Conservation (phyloP, 345 rosid genomes). For the Garcia nutans region DNA sequence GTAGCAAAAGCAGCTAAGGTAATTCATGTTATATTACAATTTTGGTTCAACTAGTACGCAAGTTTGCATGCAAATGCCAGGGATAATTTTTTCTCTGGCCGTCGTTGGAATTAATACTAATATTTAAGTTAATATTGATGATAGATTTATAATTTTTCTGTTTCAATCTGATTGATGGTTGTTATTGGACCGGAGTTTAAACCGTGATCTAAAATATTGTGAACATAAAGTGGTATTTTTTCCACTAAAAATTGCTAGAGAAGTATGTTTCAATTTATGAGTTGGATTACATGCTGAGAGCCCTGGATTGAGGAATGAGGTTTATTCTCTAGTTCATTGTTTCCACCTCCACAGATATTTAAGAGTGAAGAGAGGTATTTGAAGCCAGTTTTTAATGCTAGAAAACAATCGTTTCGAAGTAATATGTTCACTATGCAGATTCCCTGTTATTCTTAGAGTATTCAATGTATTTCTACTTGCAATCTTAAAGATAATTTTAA, state of each 20-base stretch:
- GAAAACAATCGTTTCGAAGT: too few species aligned
- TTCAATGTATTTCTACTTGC: background rate
- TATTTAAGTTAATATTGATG: background rate
- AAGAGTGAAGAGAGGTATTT: background rate
- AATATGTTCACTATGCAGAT: background rate
- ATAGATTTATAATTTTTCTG: background rate
- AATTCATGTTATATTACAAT: background rate
- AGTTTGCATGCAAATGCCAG: background rate
- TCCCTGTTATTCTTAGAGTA: background rate
- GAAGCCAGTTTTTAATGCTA: background rate
- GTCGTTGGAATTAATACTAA: background rate
- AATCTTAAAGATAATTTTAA: background rate
- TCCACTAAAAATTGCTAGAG: background rate
- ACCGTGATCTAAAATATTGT: background rate
- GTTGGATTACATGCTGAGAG: background rate
- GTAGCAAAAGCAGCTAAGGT: slow-evolving; percentile 72
- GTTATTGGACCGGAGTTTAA: background rate
- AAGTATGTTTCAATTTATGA: background rate
- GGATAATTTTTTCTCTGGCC: background rate
- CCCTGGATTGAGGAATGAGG: background rate
- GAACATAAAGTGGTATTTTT: background rate
- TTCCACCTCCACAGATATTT: too few species aligned
- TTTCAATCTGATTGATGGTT: background rate
- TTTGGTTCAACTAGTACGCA: background rate
- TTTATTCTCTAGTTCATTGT: background rate